These are phyloP conservation scores for Saccharum spontaneum DNA, from an alignment of 176 grass and related monocot genomes.

Conservation along the genomic window DNA sequence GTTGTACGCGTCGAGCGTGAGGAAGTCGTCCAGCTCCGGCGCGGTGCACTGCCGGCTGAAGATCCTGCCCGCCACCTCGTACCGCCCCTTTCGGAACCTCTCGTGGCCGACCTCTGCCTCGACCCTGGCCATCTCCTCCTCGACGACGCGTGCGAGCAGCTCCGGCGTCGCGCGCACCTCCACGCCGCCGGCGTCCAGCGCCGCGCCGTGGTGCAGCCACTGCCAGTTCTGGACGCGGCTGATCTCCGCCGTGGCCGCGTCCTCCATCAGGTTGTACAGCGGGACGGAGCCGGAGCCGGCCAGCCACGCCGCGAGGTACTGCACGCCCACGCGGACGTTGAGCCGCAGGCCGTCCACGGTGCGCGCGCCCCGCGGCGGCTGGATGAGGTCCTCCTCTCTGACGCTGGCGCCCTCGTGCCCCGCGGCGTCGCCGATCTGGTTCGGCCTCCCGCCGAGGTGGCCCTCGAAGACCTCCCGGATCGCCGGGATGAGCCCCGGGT, in stretches of 20 bases:
- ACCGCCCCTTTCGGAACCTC: conserved; percentile 54
- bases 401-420: conserved; percentile 7
- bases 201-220: conserved; percentile 67
- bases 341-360: conserved; percentile 82
- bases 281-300: conserved; percentile 72
- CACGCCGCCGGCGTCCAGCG: conserved; percentile 55
- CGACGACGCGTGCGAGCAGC: conserved; percentile 69
- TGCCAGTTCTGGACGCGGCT: conserved; percentile 97
- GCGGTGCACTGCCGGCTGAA: conserved; percentile 71
- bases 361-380: conserved; percentile 53
- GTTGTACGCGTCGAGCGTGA: conserved; percentile 86
- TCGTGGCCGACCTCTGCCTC: conserved; percentile 57
- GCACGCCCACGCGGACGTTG: conserved; percentile 84
- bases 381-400: conserved; percentile 71
- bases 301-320: conserved; percentile 88
- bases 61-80: conserved; percentile 60
- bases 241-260: conserved; percentile 95
- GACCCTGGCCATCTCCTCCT: conserved; percentile 85
- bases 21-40: conserved; percentile 81
- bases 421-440: conserved; percentile 60
- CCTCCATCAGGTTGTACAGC: conserved; percentile 97
- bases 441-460: conserved; percentile 56
- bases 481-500: conserved; percentile 89
- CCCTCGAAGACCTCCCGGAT: conserved; percentile 69
- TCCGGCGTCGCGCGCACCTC: conserved; percentile 54